These are phyloP conservation scores for Trifolium dubium DNA, from an alignment of 306 rosid genomes.

Conservation along the genomic window DNA sequence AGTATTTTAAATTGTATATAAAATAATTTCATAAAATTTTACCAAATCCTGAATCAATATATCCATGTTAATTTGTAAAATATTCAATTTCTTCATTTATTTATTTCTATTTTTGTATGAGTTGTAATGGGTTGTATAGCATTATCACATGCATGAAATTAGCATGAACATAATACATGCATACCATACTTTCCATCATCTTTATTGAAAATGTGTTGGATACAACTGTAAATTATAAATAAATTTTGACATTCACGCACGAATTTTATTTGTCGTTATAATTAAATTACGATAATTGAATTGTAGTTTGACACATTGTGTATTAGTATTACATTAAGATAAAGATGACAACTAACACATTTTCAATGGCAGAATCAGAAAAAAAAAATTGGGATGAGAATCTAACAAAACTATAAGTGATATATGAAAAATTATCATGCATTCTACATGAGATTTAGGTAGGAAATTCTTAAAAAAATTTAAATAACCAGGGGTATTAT, in stretches of 20 bases:
- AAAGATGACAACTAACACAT: no score
- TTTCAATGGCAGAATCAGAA: no score
- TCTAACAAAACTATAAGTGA: no score
- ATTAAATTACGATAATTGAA: not conserved
- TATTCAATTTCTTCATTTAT: not conserved
- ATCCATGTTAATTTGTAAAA: not conserved
- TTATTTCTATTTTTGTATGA: not conserved
- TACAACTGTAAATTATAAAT: not conserved
- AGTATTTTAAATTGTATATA: not conserved
- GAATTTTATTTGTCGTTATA: not conserved
- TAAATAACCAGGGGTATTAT: no score
- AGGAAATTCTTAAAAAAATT: no score
- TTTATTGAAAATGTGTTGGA: not conserved
- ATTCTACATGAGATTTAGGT: no score
- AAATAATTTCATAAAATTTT: not conserved
- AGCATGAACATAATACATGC: constrained; percentile 21
- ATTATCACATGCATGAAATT: constrained; percentile 18
- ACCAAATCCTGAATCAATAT: not conserved
- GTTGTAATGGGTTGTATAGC: constrained; percentile 24
- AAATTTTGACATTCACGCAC: not conserved
- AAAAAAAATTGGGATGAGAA: no score
- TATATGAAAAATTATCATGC: no score
- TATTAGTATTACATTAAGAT: no score
- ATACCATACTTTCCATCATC: not conserved
- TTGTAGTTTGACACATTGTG: fast-evolving